These are phyloP conservation scores for Paecilomyces sp. DNA, from an alignment of 2,329 filamentous ascomycete genomes.

Conservation along the genomic window DNA sequence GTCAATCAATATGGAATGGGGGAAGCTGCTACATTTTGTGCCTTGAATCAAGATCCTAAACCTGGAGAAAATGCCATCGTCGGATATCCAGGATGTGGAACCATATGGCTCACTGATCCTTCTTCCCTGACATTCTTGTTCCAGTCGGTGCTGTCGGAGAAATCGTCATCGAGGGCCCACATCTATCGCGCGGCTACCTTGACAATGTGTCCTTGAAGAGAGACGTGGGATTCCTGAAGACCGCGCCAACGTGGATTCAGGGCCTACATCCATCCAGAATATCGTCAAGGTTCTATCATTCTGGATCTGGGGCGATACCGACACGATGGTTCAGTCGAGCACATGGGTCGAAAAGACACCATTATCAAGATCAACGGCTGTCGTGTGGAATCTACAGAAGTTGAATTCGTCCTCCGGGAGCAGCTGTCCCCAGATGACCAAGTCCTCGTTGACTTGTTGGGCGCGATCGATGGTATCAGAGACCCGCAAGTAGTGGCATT, in stretches of 20 bases:
- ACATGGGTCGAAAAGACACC: slow-evolving; percentile 20
- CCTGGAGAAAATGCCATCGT: slow-evolving; percentile 8
- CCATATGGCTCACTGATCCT: slow-evolving; percentile 21
- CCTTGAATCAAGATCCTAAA: slow-evolving; percentile 5
- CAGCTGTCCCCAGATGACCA: slow-evolving; percentile 7
- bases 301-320: slow-evolving; percentile 17
- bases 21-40: slow-evolving; percentile 16
- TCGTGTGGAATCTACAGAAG: slow-evolving; percentile 14
- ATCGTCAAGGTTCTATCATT: slow-evolving; percentile 14
- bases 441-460: slow-evolving; percentile 12
- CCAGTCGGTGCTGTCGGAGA: slow-evolving; percentile 23
- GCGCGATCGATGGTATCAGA: slow-evolving; percentile 8
- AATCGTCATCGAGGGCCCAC: slow-evolving; percentile 20
- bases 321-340: slow-evolving; percentile 15
- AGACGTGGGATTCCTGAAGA: slow-evolving; percentile 10
- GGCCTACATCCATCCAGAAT: slow-evolving; percentile 7
- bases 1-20: slow-evolving; percentile 23
- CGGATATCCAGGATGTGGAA: slow-evolving; percentile 12
- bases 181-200: slow-evolving; percentile 18
- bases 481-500: slow-evolving; percentile 11
- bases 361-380: slow-evolving; percentile 18
- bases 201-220: slow-evolving; percentile 10
- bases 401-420: slow-evolving; percentile 12
- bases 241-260: slow-evolving; percentile 9
- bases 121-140: slow-evolving; percentile 10